Evolutionary conservation across 345 rosid species (phyloP).

Genomic region (Nephelium lappaceum): DNA sequence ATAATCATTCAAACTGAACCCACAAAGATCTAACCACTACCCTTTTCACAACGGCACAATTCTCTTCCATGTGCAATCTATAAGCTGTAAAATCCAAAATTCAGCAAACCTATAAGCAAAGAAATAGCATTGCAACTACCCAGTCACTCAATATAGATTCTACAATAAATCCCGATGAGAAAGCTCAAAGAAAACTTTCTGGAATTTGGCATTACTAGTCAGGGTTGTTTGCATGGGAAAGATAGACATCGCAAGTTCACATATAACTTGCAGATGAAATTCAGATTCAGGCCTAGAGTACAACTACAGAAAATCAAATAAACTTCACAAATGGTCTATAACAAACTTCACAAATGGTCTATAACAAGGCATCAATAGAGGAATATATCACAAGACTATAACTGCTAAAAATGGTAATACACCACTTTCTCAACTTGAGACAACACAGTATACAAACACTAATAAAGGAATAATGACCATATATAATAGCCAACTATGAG

Average conservation of each 20-base stretch:
- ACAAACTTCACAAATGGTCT: background rate
- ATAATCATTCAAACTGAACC: background rate
- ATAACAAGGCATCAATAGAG: background rate
- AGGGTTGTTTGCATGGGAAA: background rate
- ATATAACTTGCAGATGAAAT: too few species aligned
- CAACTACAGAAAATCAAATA: too few species aligned
- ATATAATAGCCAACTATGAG: background rate
- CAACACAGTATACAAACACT: background rate
- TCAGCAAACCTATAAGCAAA: background rate
- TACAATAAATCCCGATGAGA: too few species aligned
- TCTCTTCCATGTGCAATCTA: background rate
- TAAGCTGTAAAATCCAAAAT: background rate
- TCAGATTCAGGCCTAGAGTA: too few species aligned
- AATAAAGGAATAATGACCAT: too few species aligned
- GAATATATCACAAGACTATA: background rate
- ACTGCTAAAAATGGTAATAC: background rate
- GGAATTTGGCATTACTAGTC: too few species aligned
- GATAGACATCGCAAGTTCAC: background rate
- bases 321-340: background rate
- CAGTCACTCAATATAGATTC: background rate
- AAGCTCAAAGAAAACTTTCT: too few species aligned
- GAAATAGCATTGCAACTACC: background rate
- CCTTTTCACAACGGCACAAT: background rate
- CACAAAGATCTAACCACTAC: background rate
- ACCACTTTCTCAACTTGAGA: background rate